These are phyloP conservation scores for Backusella macrospora DNA, from an alignment of 192 early-diverging fungal genomes.

Conservation along the genomic window DNA sequence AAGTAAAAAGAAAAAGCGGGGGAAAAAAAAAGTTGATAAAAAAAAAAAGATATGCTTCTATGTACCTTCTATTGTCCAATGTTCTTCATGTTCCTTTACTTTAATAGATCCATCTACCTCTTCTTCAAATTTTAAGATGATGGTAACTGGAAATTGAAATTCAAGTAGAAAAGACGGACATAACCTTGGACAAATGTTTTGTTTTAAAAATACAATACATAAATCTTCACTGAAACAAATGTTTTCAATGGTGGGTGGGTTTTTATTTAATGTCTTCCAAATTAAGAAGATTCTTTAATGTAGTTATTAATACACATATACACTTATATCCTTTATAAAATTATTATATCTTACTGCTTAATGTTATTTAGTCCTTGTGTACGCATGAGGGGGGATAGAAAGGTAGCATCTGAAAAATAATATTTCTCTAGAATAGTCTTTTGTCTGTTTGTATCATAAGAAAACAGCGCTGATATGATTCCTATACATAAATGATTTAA, in stretches of 20 bases:
- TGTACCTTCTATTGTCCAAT: conserved; percentile 57
- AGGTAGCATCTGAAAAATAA: conserved; percentile 51
- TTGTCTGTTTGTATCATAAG: conserved; percentile 52
- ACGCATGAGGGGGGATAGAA: conserved; percentile 52
- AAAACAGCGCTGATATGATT: conserved; percentile 46
- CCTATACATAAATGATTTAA: conserved; percentile 19
- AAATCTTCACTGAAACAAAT: conserved; percentile 31
- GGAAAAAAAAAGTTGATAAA: no score
- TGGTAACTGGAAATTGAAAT: conserved; percentile 51
- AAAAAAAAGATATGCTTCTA: neutral
- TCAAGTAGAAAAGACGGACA: conserved; percentile 44
- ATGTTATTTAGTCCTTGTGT: conserved; percentile 54
- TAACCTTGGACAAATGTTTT: conserved; percentile 51
- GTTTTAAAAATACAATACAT: conserved; percentile 49
- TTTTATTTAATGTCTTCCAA: conserved; percentile 36
- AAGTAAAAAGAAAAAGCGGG: neutral
- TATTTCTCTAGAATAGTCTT: conserved; percentile 49
- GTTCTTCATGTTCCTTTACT: conserved; percentile 55
- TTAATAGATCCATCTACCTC: conserved; percentile 41
- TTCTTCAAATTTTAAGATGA: conserved; percentile 50
- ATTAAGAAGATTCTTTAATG: conserved; percentile 33
- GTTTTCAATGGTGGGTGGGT: conserved; percentile 32
- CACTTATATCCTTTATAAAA: no score
- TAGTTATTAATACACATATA: no score
- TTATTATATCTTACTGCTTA: conserved; percentile 40